Conservation (phyloP, 2,329 filamentous ascomycete genomes). For the Claviceps sp. region DNA sequence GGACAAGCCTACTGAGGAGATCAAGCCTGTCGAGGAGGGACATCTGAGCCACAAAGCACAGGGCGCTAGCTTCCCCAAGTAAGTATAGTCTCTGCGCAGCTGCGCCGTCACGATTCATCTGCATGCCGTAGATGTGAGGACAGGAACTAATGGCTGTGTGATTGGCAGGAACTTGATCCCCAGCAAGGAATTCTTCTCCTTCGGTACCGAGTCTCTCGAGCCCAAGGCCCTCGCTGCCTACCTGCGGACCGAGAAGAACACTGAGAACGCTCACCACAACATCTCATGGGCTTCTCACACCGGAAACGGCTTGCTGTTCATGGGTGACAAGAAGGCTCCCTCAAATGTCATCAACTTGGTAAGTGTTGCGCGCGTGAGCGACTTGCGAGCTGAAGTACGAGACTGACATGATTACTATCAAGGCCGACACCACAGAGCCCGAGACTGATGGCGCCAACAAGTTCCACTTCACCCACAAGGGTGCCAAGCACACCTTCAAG, state of each 20-base stretch:
- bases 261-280: constrained; percentile 59
- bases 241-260: constrained; percentile 78
- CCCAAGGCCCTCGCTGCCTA: constrained; percentile 62
- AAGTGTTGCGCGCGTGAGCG: constrained; percentile 20
- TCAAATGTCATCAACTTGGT: constrained; percentile 77
- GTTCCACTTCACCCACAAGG: constrained; percentile 74
- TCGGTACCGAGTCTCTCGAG: constrained; percentile 60
- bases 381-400: too few species aligned
- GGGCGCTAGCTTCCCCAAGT: constrained; percentile 75
- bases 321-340: constrained; percentile 72
- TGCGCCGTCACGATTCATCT: not conserved
- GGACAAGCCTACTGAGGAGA: constrained; percentile 32
- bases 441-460: constrained; percentile 63
- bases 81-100: constrained; percentile 24
- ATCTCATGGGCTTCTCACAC: constrained; percentile 86
- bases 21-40: constrained; percentile 68
- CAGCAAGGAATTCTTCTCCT: constrained; percentile 89
- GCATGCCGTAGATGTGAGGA: too few species aligned
- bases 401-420: not conserved
- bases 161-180: constrained; percentile 59
- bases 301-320: constrained; percentile 89
- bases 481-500: constrained; percentile 92
- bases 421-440: constrained; percentile 55
- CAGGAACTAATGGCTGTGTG: constrained; percentile 22
- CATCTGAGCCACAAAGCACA: constrained; percentile 80